Evolutionary conservation across 2,329 filamentous ascomycete species (phyloP), one percentile per base, ranked within the genome.

Genomic region (Pseudogymnoascus sp.): DNA sequence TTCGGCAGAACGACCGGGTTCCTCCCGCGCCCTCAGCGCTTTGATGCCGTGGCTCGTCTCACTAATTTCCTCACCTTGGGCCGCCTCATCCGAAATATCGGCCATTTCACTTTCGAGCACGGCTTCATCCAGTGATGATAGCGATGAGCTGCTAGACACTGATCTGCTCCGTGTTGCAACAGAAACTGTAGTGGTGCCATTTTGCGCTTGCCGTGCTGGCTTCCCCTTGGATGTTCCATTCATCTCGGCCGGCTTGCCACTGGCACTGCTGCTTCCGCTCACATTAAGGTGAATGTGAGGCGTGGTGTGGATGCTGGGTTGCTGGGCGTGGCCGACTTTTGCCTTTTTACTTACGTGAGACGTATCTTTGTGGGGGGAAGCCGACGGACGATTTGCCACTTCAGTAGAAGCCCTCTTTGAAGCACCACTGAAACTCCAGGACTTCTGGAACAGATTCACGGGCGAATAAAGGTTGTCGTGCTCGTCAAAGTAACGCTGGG

Each of bases 101-200:
- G 45, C 45, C 45, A 51, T 51, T 51, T 51, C 45, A 28, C 45
- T 51, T 51, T 51, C 45, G 3, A 51, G 62, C 10, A 73, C 63
- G 6, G 70, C 62, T 60, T 73, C 72, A 61, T 74, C 72, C 11
- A 77, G 67, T 4, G 75, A 77, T 21, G 75, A 75, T 37, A 77
- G 67, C 8, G 73, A 76, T n/a, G 76, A 77, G 13, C 68, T 69
- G 64, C 71, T 76, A 6, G 74, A 75, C 10, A 71, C 63, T 16
- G 73, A 74, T 14, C 63, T 57, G 7, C 68, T 68, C 62, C 73
- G 65, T 25, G 34, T 62, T 8, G 45, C 23, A 21, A 28, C 23
- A 51, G 45, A 51, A n/a, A 51, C 45, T 8, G 45, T 48, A 25
- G 43, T 48, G 21, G 43, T 25, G 21, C 43, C 43, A 25, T 48